These are phyloP conservation scores for Thoreauomyces humboldtii DNA, from an alignment of 192 early-diverging fungal genomes.

Conservation along the genomic window DNA sequence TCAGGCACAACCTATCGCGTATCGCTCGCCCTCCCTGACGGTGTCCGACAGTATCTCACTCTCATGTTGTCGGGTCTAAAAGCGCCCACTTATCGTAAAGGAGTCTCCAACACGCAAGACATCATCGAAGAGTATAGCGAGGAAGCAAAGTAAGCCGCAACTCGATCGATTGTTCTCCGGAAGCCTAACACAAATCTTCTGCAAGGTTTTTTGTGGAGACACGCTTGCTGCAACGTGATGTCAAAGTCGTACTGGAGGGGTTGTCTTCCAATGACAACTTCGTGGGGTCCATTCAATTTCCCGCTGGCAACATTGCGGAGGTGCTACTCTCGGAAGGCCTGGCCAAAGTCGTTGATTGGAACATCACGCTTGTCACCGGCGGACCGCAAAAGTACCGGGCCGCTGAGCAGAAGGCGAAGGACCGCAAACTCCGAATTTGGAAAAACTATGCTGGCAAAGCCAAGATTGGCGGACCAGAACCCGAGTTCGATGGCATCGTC, in stretches of 20 bases:
- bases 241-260: slow-evolving; percentile 81
- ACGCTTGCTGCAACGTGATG: slow-evolving; percentile 86
- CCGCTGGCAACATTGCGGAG: slow-evolving; percentile 87
- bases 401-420: slow-evolving; percentile 77
- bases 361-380: slow-evolving; percentile 69
- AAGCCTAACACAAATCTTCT: too few relatives aligned
- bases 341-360: slow-evolving; percentile 87
- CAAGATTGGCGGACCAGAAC: slow-evolving; percentile 56
- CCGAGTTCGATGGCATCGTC: slow-evolving; percentile 59
- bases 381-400: slow-evolving; percentile 67
- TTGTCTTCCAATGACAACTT: slow-evolving; percentile 69
- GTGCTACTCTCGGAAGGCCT: slow-evolving; percentile 75
- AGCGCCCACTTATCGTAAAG: slow-evolving; percentile 73
- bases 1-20: slow-evolving; percentile 71
- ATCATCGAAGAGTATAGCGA: slow-evolving; percentile 87
- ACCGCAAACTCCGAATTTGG: slow-evolving; percentile 86
- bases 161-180: too few relatives aligned
- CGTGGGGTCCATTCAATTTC: slow-evolving; percentile 73
- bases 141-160: slow-evolving; percentile 65
- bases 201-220: slow-evolving; percentile 76
- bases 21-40: slow-evolving; percentile 58
- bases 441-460: slow-evolving; percentile 60
- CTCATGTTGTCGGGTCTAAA: slow-evolving; percentile 82
- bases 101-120: slow-evolving; percentile 69
- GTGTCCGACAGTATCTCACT: slow-evolving; percentile 70